phyloP scores from a whole-genome alignment of 805 yeast genomes.

The Priceomyces fermenticarens region DNA sequence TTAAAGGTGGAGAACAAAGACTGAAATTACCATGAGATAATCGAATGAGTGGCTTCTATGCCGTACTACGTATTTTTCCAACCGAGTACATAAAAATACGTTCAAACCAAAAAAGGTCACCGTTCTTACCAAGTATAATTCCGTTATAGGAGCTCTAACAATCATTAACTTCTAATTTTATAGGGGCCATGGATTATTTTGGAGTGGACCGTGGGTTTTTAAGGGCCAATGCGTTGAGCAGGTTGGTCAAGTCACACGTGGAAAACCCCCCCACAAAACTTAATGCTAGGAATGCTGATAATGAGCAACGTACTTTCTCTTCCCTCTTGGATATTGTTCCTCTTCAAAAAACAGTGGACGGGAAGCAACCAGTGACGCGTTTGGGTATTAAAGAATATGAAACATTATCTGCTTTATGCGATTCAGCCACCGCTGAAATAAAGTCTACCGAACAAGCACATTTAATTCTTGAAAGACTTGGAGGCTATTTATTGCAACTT shows the following conservation, averaged over 20 bases:
- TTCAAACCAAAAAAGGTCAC: no score
- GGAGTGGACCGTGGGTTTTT: slow-evolving; percentile 38
- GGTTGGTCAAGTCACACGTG: slow-evolving; percentile 34
- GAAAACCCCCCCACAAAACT: slow-evolving; percentile 14
- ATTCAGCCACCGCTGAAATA: slow-evolving; percentile 28
- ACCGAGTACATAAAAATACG: neutral
- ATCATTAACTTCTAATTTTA: no score
- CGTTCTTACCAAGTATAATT: no score
- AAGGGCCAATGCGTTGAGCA: slow-evolving; percentile 35
- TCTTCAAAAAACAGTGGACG: neutral
- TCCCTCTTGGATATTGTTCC: slow-evolving; percentile 15
- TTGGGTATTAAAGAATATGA: slow-evolving; percentile 54
- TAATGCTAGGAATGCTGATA: neutral
- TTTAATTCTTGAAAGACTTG: slow-evolving; percentile 41
- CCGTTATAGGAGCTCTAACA: no score
- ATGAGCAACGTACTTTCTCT: slow-evolving; percentile 16
- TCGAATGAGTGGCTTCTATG: neutral
- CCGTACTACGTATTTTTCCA: neutral
- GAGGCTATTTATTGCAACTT: slow-evolving; percentile 46
- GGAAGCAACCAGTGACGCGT: slow-evolving; percentile 16
- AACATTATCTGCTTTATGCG: slow-evolving; percentile 54
- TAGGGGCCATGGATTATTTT: slow-evolving; percentile 30
- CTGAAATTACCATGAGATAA: slow-evolving; percentile 1
- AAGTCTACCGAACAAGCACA: slow-evolving; percentile 36
- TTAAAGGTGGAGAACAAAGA: neutral